Base-by-base conservation (phyloP, 768 basidiomycete species). In the Collybia mongolica region DNA sequence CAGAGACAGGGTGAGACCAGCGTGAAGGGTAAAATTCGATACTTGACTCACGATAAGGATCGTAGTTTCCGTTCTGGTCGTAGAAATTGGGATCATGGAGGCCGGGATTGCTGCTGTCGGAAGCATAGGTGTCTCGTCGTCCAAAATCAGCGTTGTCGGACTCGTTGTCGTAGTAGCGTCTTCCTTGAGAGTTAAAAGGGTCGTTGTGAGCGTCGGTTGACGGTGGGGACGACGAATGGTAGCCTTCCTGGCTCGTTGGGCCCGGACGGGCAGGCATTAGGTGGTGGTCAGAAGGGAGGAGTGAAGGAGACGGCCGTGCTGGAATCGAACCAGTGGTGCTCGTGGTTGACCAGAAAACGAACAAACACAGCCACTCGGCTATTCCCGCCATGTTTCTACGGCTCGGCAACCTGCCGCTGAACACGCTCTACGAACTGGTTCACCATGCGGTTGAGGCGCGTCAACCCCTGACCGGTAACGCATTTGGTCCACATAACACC, bases 161-260 rank as follows among this genome's bases (percentile, higher is more conserved):
- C 60, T 90, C 87, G 62, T 82, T 83, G 75, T 91, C 89, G 70
- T 83, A 88, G 69, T 83, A 86, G 39, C 78, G 72, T 69, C 73
- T 54, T 62, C 64, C 56, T 62, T 68, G 60, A 58, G 69, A 52
- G 71, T 70, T 74, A 69, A 88, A 90, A 52, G 86, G 87, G 69
- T 90, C 87, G 57, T 74, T 71, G 23, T 79, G 79, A 60, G 87
- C 83, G 55, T 82, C 74, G 32, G 79, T 78, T n/a, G 73, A 60
- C 20, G 80, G 77, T 36, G 59, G 59, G 15, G 84, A 78, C 23
- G 83, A 78, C 14, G 83, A 80, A 46, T 77, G 76, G 60, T 84
- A 84, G 71, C 81, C 80, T 62, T 85, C 84, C 63, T 82, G 77
- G 73, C 79, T 82, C 51, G 68, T 65, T 38, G 73, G 76, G 67